Base-by-base conservation (phyloP, 2,329 filamentous ascomycete species). In the Geosmithia putterillii region DNA sequence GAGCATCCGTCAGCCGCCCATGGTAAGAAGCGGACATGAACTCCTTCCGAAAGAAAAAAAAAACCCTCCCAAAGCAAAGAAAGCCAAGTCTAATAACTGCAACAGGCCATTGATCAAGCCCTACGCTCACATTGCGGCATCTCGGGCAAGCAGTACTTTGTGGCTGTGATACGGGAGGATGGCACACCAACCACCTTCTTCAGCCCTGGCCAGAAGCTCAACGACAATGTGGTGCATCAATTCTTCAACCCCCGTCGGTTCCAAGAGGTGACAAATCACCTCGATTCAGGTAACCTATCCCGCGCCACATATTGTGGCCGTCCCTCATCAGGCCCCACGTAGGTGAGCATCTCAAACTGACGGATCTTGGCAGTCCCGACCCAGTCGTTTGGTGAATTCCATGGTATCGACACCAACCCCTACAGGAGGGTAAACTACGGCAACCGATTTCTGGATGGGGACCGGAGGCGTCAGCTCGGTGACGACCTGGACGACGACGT, bases 91-190 rank as follows among this genome's bases (percentile, higher is more conserved):
- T 42, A n/a, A 18, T n/a, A 12, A 20, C 41, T 47, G 17, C 17
- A 18, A 23, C n/a, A 74, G 70, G 59, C 70, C 51, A 73, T 78
- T 28, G 66, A 67, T 28, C 64, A 67, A 47, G 72, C 69, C 21
- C 57, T 79, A 10, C 62, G 68, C 15, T 66, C 73, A 41, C 62
- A 71, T 36, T 76, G 73, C 49, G 64, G 66, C 34, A 72, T 78
- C 39, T 64, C 69, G 2, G 67, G 66, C 10, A 64, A 66, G 42
- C 61, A 61, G 46, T 78, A 70, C 52, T 76, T 78, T 48, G 61
- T 78, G 28, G 71, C 68, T 10, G 66, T 65, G 2, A 58, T 74
- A 36, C 59, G 64, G 32, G 69, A 74, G 22, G 69, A 72, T 45
- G 69, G 69, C 18, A 60, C 62, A 15, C 52, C 62, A 2, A 61